A percentile compares a stretch with the other conserved stretches of the same genome.
These are phyloP conservation scores for Pythium myriotylum DNA, from an alignment of 352 stramenopile species.

Conservation along the genomic window DNA sequence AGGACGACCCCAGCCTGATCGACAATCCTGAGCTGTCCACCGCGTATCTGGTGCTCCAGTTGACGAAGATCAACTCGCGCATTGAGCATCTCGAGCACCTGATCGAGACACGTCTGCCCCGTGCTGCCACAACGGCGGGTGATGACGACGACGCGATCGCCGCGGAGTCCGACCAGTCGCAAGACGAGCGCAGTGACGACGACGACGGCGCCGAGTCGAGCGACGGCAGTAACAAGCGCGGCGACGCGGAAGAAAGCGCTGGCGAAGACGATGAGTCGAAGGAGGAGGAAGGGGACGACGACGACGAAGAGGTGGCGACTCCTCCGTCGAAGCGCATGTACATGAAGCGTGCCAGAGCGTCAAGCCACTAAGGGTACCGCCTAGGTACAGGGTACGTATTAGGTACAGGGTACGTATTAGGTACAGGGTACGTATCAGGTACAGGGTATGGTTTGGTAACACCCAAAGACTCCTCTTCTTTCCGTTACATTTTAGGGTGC, in stretches of 20 bases:
- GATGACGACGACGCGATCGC: conserved; percentile 5
- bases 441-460: conserved; percentile 2
- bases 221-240: conserved; percentile 2
- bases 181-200: conserved; percentile 4
- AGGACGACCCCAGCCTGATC: conserved; percentile 3
- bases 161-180: not conserved
- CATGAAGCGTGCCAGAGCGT: conserved; percentile 6
- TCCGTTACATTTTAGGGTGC: conserved; percentile 6
- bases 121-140: conserved; percentile 3
- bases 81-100: conserved; percentile 6
- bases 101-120: conserved; percentile 5
- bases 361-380: conserved; percentile 4
- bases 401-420: not conserved
- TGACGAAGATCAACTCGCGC: conserved; percentile 12
- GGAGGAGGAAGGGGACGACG: conserved; percentile 5
- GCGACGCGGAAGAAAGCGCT: conserved; percentile 4
- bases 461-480: not conserved
- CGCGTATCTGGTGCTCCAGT: conserved; percentile 7
- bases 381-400: not conserved
- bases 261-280: conserved; percentile 5
- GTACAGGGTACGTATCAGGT: not conserved
- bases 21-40: conserved; percentile 7
- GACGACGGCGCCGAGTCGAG: conserved; percentile 1
- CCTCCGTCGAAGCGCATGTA: conserved; percentile 1
- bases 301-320: not conserved